These are phyloP conservation scores for Tubosaeta brunneosetosa DNA, from an alignment of 768 basidiomycete species.

Conservation along the genomic window DNA sequence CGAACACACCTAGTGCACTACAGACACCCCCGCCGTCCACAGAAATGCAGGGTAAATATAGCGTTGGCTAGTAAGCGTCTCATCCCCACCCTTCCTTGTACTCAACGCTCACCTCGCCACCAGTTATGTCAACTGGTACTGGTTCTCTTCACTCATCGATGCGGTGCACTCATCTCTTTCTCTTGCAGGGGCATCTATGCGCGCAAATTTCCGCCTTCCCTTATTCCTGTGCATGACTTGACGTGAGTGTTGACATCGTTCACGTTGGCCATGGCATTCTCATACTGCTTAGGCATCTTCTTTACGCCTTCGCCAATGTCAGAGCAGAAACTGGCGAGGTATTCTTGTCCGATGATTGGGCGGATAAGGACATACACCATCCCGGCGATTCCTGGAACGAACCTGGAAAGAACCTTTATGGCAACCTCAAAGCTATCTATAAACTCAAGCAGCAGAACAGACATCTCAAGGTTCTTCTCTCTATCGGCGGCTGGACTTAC, in stretches of 20 bases:
- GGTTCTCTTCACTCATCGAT: conserved; percentile 4
- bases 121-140: conserved; percentile 76
- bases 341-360: conserved; percentile 84
- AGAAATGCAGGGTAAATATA: conserved; percentile 56
- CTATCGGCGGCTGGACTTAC: conserved; percentile 96
- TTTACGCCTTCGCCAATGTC: conserved; percentile 92
- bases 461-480: conserved; percentile 74
- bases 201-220: conserved; percentile 82
- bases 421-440: conserved; percentile 92
- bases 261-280: conserved; percentile 3
- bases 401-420: conserved; percentile 83
- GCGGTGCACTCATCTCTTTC: conserved; percentile 3
- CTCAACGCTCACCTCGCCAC: conserved; percentile 9
- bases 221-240: conserved; percentile 78
- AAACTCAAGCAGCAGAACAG: conserved; percentile 83
- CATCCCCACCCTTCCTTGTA: background rate
- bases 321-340: conserved; percentile 83
- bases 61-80: conserved; percentile 71
- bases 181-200: conserved; percentile 85
- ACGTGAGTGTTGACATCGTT: conserved; percentile 51
- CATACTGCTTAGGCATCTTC: conserved; percentile 58
- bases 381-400: conserved; percentile 96
- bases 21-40: conserved; percentile 26
- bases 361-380: conserved; percentile 96
- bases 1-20: conserved; percentile 5